Evolutionary conservation across 179 eudicot species (phyloP), one percentile per base, ranked within the genome.

Genomic region (Dionaea muscipula): DNA sequence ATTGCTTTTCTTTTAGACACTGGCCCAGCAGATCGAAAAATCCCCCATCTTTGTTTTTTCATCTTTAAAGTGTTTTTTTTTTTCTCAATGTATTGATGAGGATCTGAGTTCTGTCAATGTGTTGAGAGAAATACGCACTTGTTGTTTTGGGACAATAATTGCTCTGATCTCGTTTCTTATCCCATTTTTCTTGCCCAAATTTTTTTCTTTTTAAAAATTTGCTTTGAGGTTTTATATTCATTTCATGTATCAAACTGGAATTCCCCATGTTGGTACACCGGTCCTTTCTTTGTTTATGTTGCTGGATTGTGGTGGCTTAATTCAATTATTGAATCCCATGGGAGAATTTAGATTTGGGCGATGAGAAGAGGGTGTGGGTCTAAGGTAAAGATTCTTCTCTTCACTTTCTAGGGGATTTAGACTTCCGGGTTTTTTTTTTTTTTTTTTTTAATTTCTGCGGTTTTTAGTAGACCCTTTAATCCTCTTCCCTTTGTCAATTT

Each of bases 11-110:
- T 68, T 62, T 66, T 58, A 64, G 71, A 57, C 67, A 66, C 54
- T 72, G 90, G 78, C 85, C 94, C 91, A 81, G 68, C 81, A 77
- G 91, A 89, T 89, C 93, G 81, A 77, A 78, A 75, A 80, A 81
- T 72, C 62, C 75, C 35, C 10, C 35, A 31, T 31, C 5, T 31
- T 31, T 31, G 5, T 31, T 11, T 31, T 31, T 31, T 31, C 10
- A 6, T 31, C 10, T 31, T 31, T 31, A 0, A 31, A 31, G 5
- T 31, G 5, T 31, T 4, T 31, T 31, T 31, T 31, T 54, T 66
- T 59, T 70, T 77, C 68, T 69, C 59, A 55, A 40, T 50, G 20
- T 50, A 51, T 53, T 69, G 48, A 53, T 68, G 65, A 77, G 61
- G 74, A 84, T 81, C 95, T 74, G 59, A 59, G 60, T 70, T 67